Base-by-base conservation (phyloP, 176 grass and related monocot genomes). In the sorghum (Sorghum bicolor) region DNA sequence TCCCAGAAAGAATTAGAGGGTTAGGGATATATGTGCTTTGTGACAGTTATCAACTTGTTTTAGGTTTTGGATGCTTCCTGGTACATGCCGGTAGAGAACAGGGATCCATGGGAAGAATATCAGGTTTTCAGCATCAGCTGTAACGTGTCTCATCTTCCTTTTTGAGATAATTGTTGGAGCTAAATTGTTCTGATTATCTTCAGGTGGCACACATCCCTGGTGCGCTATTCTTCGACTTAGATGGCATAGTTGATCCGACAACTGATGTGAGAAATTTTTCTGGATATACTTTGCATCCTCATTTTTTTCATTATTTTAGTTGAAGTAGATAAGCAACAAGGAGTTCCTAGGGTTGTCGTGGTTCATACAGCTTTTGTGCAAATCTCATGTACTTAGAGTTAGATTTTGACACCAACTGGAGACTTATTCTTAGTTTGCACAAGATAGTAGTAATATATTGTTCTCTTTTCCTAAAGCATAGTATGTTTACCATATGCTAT, bases 31-130 rank as follows among this genome's bases (percentile, higher is more conserved):
- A 1, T 76, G 6, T 89, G 16, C 16, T 67, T 19, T 47, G 64
- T 77, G 14, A 80, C 22, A 70, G 69, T 55, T 9, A 10, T 48
- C 32, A 25, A 8, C 29, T 64, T 38, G 5, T 38, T 73, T 87
- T 81, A 98, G 96, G 80, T 98, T 34, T 78, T 98, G 87, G 96
- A 96, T 90, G 93, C 93, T 85, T 98, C 96, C 25, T 96, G 93
- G 96, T 92, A 98, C 85, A 92, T 98, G 96, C 89, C 93, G 66
- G 70, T 75, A 16, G 96, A 95, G 84, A 89, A 90, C 14, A 89
- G 80, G 82, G 83, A 95, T 71, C 85, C 96, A 67, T 83, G 89
- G 87, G 77, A 89, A 92, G 91, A 94, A 76, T 96, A 96, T 64
- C 91, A 96, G 96, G 96, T 98, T 72, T 72, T 72, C 29, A 61